Conservation (phyloP, 2,329 filamentous ascomycete genomes). For the Aureobasidium namibiae region DNA sequence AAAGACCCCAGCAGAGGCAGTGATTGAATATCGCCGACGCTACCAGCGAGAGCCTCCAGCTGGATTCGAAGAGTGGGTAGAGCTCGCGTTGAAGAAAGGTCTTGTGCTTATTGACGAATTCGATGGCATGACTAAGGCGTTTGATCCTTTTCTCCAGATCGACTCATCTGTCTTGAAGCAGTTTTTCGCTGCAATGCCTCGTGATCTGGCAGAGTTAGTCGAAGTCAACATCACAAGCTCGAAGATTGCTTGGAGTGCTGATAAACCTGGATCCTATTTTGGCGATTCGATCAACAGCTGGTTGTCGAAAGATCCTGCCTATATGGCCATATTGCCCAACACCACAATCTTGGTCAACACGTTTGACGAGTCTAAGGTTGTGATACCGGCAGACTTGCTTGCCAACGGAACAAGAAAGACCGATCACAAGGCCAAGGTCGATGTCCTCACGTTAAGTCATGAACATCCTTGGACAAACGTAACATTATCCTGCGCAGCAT, state of each 20-base stretch:
- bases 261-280: background rate
- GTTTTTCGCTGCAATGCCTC: background rate
- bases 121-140: background rate
- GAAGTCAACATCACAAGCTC: background rate
- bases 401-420: background rate
- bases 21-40: background rate
- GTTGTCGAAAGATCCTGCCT: background rate
- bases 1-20: background rate
- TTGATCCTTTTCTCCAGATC: background rate
- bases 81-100: background rate
- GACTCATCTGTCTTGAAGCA: background rate
- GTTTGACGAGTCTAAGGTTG: background rate
- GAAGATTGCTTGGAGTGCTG: background rate
- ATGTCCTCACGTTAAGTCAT: no score
- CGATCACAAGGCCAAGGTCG: no score
- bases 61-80: conserved; percentile 9
- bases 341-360: background rate
- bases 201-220: background rate
- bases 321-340: background rate
- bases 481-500: background rate
- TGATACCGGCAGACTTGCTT: background rate
- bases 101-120: conserved; percentile 11
- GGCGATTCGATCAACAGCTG: background rate
- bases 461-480: background rate
- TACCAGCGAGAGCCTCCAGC: conserved; percentile 9